Evolutionary conservation across 1,139 yeast genomes (phyloP).

Genomic region (Nadsonia commutata): DNA sequence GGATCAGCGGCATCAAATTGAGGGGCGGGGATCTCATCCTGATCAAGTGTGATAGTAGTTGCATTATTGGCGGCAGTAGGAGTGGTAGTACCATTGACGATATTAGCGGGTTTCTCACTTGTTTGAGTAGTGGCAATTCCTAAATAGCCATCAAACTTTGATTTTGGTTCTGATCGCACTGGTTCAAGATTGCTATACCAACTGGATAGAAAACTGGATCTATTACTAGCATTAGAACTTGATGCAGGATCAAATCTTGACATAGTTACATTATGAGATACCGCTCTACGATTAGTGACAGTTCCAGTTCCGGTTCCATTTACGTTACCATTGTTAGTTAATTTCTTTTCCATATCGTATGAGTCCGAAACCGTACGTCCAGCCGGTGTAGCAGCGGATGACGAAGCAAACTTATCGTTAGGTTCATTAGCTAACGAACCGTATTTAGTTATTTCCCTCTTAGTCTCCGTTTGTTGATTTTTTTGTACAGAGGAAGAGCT

Average conservation of each 20-base stretch:
- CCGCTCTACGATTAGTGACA: not conserved
- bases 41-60: not conserved
- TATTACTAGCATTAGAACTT: not conserved
- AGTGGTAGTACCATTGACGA: too few species aligned
- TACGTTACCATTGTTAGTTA: too few species aligned
- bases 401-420: conserved; percentile 1
- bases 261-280: not conserved
- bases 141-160: not conserved
- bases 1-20: conserved; percentile 8
- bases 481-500: not conserved
- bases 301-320: too few species aligned
- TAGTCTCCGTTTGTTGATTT: not conserved
- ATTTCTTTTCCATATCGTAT: too few species aligned
- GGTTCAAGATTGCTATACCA: not conserved
- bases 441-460: not conserved
- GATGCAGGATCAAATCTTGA: not conserved
- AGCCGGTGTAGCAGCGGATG: too few species aligned
- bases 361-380: not conserved
- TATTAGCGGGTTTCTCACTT: too few species aligned
- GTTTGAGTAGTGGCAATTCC: not conserved
- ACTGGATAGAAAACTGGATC: not conserved
- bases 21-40: not conserved
- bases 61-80: too few species aligned
- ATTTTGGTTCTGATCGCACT: not conserved
- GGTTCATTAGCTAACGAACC: not conserved